phyloP scores from a whole-genome alignment of 2,329 filamentous ascomycete species.

The Exophiala phaeomuriformis region DNA sequence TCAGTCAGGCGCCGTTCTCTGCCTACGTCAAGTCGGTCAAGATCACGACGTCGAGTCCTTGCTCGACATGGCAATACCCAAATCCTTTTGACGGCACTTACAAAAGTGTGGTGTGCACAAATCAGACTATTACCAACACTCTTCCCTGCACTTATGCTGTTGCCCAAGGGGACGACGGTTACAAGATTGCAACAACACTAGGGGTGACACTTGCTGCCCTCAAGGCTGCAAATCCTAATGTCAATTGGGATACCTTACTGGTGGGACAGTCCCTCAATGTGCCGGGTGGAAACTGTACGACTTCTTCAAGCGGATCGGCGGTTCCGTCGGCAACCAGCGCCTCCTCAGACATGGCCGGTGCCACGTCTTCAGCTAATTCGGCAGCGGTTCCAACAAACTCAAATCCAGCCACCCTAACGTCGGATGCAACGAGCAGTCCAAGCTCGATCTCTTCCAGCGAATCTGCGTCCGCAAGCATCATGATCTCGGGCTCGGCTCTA shows the following conservation, averaged over 20 bases:
- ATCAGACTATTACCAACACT: slow-evolving; percentile 18
- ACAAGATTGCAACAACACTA: slow-evolving; percentile 20
- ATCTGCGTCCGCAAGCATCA: background rate
- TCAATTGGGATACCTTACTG: slow-evolving; percentile 23
- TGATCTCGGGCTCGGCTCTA: too few species aligned
- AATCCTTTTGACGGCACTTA: slow-evolving; percentile 68
- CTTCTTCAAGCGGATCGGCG: slow-evolving; percentile 11
- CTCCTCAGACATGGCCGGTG: background rate
- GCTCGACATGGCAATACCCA: slow-evolving; percentile 68
- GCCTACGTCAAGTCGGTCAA: slow-evolving; percentile 63
- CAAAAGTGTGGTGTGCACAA: slow-evolving; percentile 60
- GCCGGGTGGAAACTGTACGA: slow-evolving; percentile 15
- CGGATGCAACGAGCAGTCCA: background rate
- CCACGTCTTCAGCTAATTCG: slow-evolving; percentile 2
- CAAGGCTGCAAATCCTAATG: slow-evolving; percentile 17
- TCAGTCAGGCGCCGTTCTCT: slow-evolving; percentile 56
- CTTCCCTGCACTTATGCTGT: slow-evolving; percentile 24
- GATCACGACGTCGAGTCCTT: slow-evolving; percentile 77
- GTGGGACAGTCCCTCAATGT: slow-evolving; percentile 19
- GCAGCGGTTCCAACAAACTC: background rate
- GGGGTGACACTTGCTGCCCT: slow-evolving; percentile 19
- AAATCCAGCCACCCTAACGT: background rate
- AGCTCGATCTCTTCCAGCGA: slow-evolving; percentile 1
- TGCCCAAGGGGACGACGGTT: slow-evolving; percentile 21
- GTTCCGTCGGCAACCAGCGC: background rate